Evolutionary conservation across 768 basidiomycete genomes (phyloP).

Genomic region (Sporobolomyces phaffii): DNA sequence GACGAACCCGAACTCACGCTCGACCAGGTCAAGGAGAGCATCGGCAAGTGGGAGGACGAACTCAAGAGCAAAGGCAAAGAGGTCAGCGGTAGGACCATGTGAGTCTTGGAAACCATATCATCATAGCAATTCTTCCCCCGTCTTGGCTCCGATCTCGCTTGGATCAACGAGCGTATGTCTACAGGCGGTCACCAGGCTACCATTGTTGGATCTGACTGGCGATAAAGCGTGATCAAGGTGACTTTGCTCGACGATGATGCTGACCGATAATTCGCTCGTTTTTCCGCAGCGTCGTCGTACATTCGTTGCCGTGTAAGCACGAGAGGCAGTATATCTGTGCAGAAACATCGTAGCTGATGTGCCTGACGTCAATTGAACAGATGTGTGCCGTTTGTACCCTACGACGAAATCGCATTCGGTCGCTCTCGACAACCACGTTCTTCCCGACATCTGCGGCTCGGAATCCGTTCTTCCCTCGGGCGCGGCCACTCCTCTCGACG

Average conservation of each 20-base stretch:
- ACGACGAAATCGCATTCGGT: constrained; percentile 34
- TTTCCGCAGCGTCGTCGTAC: constrained; percentile 36
- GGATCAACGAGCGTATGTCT: not conserved
- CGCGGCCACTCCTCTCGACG: constrained; percentile 36
- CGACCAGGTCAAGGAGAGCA: constrained; percentile 66
- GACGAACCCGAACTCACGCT: constrained; percentile 42
- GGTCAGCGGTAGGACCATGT: constrained; percentile 81
- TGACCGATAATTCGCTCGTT: not conserved
- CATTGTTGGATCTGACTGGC: no score
- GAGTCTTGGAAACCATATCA: no score
- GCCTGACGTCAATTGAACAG: no score
- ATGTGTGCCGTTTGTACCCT: constrained; percentile 37
- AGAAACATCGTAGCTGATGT: no score
- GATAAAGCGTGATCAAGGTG: no score
- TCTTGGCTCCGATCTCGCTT: not conserved
- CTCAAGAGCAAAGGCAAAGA: constrained; percentile 64
- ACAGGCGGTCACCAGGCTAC: no score
- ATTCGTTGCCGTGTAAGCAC: constrained; percentile 34
- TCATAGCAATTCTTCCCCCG: constrained; percentile 79
- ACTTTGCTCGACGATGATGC: not conserved
- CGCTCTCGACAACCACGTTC: constrained; percentile 26
- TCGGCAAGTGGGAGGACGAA: constrained; percentile 64
- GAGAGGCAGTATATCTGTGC: no score
- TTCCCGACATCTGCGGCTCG: constrained; percentile 7
- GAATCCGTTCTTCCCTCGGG: constrained; percentile 29